phyloP scores from a whole-genome alignment of 208 protist genomes.

The Lotmaria passim region DNA sequence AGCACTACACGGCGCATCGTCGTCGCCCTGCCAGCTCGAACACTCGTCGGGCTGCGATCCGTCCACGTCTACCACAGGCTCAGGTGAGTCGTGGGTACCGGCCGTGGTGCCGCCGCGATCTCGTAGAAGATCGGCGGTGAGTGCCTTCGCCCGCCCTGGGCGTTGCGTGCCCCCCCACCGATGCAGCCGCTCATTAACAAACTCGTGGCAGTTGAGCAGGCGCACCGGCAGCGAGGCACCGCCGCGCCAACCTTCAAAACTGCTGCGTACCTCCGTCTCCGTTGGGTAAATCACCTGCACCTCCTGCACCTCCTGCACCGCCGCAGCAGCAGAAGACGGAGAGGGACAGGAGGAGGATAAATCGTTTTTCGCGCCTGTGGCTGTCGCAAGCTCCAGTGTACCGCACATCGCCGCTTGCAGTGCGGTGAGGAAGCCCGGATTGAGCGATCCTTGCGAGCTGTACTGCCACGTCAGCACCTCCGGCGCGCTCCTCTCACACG shows the following conservation, averaged over 20 bases:
- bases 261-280: conserved; percentile 71
- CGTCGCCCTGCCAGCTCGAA: background rate
- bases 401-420: conserved; percentile 51
- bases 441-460: conserved; percentile 79
- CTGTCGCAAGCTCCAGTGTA: background rate
- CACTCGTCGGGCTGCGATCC: background rate
- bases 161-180: conserved; percentile 70
- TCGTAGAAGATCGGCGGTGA: too few relatives aligned
- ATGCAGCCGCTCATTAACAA: conserved; percentile 73
- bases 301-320: conserved; percentile 10
- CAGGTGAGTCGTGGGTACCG: background rate
- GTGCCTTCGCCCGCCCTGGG: too few relatives aligned
- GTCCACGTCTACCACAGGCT: conserved; percentile 24
- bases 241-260: conserved; percentile 78
- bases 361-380: background rate
- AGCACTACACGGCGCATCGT: background rate
- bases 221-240: conserved; percentile 75
- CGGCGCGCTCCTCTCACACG: background rate
- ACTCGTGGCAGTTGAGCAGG: conserved; percentile 55
- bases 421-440: conserved; percentile 47
- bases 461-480: conserved; percentile 79
- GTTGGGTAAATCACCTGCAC: conserved; percentile 85
- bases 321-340: too few relatives aligned
- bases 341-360: background rate
- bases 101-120: too few relatives aligned